phyloP scores from a whole-genome alignment of 2,329 filamentous ascomycete genomes.

The Paecilomyces sp. region DNA sequence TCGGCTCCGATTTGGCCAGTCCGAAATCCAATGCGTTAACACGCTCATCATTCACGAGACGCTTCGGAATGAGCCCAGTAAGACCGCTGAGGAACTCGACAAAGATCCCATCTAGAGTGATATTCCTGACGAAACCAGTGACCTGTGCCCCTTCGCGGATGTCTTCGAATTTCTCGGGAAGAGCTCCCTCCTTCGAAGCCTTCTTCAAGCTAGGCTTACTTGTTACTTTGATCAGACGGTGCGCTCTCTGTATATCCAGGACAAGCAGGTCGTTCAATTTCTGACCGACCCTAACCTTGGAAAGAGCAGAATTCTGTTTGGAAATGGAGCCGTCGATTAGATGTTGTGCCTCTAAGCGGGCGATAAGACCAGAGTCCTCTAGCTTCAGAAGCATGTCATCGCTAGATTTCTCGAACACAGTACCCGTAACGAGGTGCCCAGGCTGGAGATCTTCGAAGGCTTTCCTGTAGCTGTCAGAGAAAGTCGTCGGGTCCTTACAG shows the following conservation, averaged over 20 bases:
- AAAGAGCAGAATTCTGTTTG: slow-evolving; percentile 69
- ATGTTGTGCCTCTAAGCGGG: slow-evolving; percentile 68
- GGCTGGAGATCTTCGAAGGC: slow-evolving; percentile 67
- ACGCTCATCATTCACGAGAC: slow-evolving; percentile 65
- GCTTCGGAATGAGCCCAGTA: slow-evolving; percentile 72
- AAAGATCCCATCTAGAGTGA: slow-evolving; percentile 74
- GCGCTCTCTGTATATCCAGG: slow-evolving; percentile 74
- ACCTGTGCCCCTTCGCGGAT: slow-evolving; percentile 62
- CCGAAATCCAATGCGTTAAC: slow-evolving; percentile 67
- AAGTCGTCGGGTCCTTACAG: slow-evolving; percentile 79
- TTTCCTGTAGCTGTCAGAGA: slow-evolving; percentile 66
- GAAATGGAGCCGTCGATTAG: slow-evolving; percentile 75
- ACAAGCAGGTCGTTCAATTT: slow-evolving; percentile 74
- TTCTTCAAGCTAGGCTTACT: slow-evolving; percentile 78
- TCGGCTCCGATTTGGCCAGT: slow-evolving; percentile 66
- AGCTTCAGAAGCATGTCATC: slow-evolving; percentile 74
- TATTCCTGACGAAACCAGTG: slow-evolving; percentile 76
- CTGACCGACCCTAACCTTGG: slow-evolving; percentile 78
- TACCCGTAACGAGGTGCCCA: slow-evolving; percentile 69
- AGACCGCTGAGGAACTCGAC: slow-evolving; percentile 78
- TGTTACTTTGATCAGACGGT: slow-evolving; percentile 67
- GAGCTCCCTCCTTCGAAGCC: slow-evolving; percentile 62
- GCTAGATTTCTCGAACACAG: slow-evolving; percentile 72
- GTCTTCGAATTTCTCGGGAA: slow-evolving; percentile 67
- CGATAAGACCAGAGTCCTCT: slow-evolving; percentile 65